Evolutionary conservation across 2,329 filamentous ascomycete genomes (phyloP), one percentile per base, ranked within the genome.

Genomic region (Scolecobasidium constrictum): DNA sequence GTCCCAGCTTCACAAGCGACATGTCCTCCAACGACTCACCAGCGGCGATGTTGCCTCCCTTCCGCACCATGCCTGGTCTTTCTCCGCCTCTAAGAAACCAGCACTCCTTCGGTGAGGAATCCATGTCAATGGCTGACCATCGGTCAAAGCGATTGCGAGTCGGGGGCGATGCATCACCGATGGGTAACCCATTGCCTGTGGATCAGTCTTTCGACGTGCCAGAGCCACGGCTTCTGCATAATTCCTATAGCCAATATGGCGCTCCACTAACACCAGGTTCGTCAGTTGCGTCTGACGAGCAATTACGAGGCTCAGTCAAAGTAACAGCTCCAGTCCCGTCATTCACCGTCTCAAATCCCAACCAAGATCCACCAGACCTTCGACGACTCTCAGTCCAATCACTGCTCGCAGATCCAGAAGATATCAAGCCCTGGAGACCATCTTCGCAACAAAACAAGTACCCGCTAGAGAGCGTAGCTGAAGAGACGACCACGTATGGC

Each of bases 311-410:
- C 41, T 45, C 4, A 5, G 17, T 35, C 22, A 19, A 21, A 4
- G 18, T 22, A 15, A 16, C 40, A 16, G 15, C 21, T 5, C 35
- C 21, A 18, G 13, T 38, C 18, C 23, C 38, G 7, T 19, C 9
- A 17, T 52, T 52, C 15, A 35, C 51, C 16, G 55, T 48, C 3
- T 46, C 50, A 18, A 37, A 48, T 34, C 23, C 44, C n/a, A 43
- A 51, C 4, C 59, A 63, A 36, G 55, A 61, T 13, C 56, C 63
- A 38, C 54, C 64, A 20, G 68, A 72, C 44, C 50, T 71, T 20
- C 67, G 69, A 9, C 62, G 76, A 13, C 63, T 84, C 17, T 82
- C 79, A 6, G 78, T 85, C 22, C 76, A 75, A 51, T 83, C 78
- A 11, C 59, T 85, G 5, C 61, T 85, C 4, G 72, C 72, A 3